Conservation (phyloP, 2,329 filamentous ascomycete genomes). For the Alternaria dauci region DNA sequence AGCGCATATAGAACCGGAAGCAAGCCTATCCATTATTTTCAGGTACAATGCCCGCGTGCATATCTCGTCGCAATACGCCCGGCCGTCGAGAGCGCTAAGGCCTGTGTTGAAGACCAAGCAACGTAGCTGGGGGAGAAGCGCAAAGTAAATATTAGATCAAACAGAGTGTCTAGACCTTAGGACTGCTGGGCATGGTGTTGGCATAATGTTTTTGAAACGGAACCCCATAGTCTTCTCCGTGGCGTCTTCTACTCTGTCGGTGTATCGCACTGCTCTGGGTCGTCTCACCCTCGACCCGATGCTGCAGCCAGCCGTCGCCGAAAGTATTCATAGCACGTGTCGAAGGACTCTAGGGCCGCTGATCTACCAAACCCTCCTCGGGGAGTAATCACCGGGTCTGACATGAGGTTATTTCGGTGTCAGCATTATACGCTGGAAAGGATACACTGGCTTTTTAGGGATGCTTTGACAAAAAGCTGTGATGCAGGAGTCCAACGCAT, state of each 20-base stretch:
- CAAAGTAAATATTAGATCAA: background rate
- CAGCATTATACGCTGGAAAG: background rate
- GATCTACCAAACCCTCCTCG: background rate
- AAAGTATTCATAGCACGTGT: background rate
- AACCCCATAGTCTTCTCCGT: constrained; percentile 26
- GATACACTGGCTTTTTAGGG: background rate
- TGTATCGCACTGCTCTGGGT: constrained; percentile 5
- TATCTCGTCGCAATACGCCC: constrained; percentile 6
- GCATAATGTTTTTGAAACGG: constrained; percentile 26
- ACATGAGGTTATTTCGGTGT: background rate
- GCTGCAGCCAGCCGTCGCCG: constrained; percentile 17
- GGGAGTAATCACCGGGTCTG: background rate
- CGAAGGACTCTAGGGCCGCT: background rate
- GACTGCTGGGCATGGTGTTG: constrained; percentile 22
- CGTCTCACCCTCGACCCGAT: background rate
- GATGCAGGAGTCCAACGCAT: background rate
- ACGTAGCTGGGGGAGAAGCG: background rate
- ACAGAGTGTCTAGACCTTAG: constrained; percentile 8
- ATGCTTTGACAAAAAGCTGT: background rate
- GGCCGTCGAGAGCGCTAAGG: constrained; percentile 4
- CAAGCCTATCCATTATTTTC: constrained; percentile 26
- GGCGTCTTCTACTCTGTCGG: constrained; percentile 8
- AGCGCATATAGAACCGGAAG: constrained; percentile 20
- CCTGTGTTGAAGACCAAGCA: background rate
- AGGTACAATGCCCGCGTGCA: constrained; percentile 25